These are phyloP conservation scores for Globisporangium irregulare DNA, from an alignment of 352 stramenopile genomes.

Conservation along the genomic window DNA sequence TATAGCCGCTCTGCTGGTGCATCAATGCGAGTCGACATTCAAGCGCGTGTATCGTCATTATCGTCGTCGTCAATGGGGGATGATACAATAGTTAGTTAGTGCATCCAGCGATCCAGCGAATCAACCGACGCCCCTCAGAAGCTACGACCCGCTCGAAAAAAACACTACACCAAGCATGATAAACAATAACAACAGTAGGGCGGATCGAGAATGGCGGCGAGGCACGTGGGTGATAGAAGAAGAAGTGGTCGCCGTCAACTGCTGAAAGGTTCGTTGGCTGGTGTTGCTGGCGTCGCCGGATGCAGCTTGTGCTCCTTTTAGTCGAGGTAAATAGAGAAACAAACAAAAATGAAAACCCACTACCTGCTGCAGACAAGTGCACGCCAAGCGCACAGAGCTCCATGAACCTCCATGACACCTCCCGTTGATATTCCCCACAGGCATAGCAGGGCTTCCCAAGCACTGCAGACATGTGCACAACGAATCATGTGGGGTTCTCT, in stretches of 20 bases:
- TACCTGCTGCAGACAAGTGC: conserved; percentile 1
- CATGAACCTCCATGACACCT: not conserved
- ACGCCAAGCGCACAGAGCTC: not conserved
- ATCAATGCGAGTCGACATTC: not conserved
- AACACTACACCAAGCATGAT: not conserved
- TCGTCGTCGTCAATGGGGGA: not conserved
- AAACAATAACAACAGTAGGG: not conserved
- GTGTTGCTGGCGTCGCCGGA: not conserved
- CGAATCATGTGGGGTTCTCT: not conserved
- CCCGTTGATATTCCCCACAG: not conserved
- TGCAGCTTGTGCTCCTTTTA: conserved; percentile 12
- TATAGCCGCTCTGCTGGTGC: not conserved
- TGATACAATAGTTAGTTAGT: conserved; percentile 2
- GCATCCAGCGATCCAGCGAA: not conserved
- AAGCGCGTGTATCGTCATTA: not conserved
- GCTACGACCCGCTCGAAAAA: not conserved
- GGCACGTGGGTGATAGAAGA: not conserved
- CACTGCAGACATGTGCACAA: not conserved
- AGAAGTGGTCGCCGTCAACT: not conserved
- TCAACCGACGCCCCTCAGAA: not conserved
- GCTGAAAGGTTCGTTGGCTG: not conserved
- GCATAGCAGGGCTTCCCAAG: not conserved
- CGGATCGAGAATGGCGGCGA: not conserved
- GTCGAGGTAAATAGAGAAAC: conserved; percentile 15
- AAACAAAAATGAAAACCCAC: conserved; percentile 8